Base-by-base conservation (phyloP, 2,329 filamentous ascomycete genomes). In the Nemania sp. region DNA sequence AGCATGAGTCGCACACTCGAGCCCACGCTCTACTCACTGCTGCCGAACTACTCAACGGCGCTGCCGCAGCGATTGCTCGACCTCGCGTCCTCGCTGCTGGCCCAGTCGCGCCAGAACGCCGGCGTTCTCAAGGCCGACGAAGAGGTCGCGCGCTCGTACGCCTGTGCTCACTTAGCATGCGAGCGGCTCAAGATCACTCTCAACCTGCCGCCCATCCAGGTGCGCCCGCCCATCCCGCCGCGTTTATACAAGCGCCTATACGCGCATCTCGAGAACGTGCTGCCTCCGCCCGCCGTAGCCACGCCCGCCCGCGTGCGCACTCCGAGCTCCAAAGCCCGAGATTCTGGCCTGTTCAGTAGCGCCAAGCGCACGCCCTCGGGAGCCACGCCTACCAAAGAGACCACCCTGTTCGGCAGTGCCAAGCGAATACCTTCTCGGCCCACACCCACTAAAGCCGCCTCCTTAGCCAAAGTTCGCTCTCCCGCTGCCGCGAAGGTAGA, bases 161-260 rank as follows among this genome's bases (percentile, higher is more conserved):
- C 88, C 3, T 96, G 91, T 69, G 89, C 90, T 12, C 87, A 96
- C 72, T 82, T 99, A 56, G 94, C 94, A 17, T 97, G 92, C 68
- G 90, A 93, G 64, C 83, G 90, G 48, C 78, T 96, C 33, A 92
- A 91, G 67, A 88, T 86, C 50, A 70, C 78, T 0, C 81, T 96
- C 39, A 84, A 91, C 66, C 83, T 96, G 6, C 91, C 92, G 0
- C 81, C 86, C 1, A 86, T 92, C 53, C 83, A 89, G 59, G 82
- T 88, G 2, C 81, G 85, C 4, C 90, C 91, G 2, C 91, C 91
- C 3, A 88, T 91, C 48, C 86, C 86, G 41, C 91, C 90, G 1
- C 82, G 84, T 50, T 80, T 91, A 47, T 97, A 97, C 76, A 89
- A 89, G 65, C 90, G 90, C 54, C 78, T 97, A 31, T 94, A 92